These are phyloP conservation scores for Scedosporium minutisporum DNA, from an alignment of 2,329 filamentous ascomycete genomes.

Conservation along the genomic window DNA sequence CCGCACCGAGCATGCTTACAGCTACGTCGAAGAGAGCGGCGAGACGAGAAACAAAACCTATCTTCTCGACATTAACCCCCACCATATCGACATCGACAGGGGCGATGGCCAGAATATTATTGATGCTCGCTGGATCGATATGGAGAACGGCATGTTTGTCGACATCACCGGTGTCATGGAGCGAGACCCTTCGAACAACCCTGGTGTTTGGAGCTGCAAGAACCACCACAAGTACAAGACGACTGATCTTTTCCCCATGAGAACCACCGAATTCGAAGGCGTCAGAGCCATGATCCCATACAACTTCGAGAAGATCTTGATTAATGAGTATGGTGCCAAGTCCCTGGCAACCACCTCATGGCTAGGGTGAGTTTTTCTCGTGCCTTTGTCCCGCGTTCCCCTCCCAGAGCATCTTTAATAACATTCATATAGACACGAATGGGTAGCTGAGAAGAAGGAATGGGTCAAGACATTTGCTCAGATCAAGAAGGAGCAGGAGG, in stretches of 20 bases:
- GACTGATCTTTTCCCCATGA: constrained; percentile 66
- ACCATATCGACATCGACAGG: constrained; percentile 48
- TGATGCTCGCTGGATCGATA: constrained; percentile 76
- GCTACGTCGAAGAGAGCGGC: constrained; percentile 31
- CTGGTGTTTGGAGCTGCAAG: constrained; percentile 69
- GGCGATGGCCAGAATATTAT: constrained; percentile 70
- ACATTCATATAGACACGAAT: constrained; percentile 41
- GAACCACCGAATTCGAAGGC: constrained; percentile 65
- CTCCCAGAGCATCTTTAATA: constrained; percentile 9
- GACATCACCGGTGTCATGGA: constrained; percentile 73
- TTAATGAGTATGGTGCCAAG: constrained; percentile 55
- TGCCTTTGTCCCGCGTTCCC: neutral
- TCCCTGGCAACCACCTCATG: constrained; percentile 51
- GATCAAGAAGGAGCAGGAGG: constrained; percentile 17
- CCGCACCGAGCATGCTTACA: constrained; percentile 54
- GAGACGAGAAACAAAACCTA: constrained; percentile 40
- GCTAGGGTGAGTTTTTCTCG: constrained; percentile 41
- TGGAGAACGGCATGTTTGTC: constrained; percentile 65
- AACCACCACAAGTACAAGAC: constrained; percentile 65
- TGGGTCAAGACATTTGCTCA: constrained; percentile 41
- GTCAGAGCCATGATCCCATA: constrained; percentile 61
- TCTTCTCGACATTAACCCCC: constrained; percentile 69
- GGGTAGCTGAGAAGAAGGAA: constrained; percentile 46
- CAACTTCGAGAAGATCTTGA: constrained; percentile 54
- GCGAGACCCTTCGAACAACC: constrained; percentile 45